Evolutionary conservation across 164 flowering plant species (phyloP).

Genomic region (Vitis labrusca): DNA sequence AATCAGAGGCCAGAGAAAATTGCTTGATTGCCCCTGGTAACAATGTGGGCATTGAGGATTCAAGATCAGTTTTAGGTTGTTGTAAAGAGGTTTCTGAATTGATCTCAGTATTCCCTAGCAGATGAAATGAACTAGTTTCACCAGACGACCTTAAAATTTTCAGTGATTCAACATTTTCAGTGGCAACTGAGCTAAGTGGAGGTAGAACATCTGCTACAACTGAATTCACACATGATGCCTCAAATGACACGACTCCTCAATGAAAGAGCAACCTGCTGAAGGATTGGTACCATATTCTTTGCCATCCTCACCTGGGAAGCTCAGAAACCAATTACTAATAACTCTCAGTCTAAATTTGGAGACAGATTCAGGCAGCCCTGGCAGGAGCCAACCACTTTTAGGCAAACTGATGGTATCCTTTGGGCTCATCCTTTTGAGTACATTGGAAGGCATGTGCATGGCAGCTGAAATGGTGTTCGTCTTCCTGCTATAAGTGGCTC

Average conservation of each 20-base stretch:
- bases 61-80: conserved; percentile 32
- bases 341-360: conserved; percentile 63
- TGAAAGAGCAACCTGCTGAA: no score
- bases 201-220: no score
- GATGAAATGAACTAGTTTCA: conserved; percentile 22
- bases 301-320: no score
- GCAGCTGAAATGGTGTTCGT: no score
- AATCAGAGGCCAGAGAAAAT: conserved; percentile 16
- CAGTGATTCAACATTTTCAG: no score
- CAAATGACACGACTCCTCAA: no score
- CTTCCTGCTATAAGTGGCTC: no score
- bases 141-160: conserved; percentile 5
- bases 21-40: conserved; percentile 21
- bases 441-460: conserved; percentile 56
- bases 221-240: no score
- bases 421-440: conserved; percentile 59
- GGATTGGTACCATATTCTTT: no score
- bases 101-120: conserved; percentile 31
- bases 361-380: conserved; percentile 78
- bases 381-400: conserved; percentile 25
- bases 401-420: conserved; percentile 22
- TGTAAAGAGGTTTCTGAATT: conserved; percentile 18
- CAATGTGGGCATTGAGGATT: conserved; percentile 17
- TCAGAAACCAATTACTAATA: conserved; percentile 45
- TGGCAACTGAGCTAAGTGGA: no score